A percentile compares a stretch with the other conserved stretches of the same genome.
Conservation (phyloP, 495 filamentous ascomycete genomes). For the Saxophila tyrrhenica region DNA sequence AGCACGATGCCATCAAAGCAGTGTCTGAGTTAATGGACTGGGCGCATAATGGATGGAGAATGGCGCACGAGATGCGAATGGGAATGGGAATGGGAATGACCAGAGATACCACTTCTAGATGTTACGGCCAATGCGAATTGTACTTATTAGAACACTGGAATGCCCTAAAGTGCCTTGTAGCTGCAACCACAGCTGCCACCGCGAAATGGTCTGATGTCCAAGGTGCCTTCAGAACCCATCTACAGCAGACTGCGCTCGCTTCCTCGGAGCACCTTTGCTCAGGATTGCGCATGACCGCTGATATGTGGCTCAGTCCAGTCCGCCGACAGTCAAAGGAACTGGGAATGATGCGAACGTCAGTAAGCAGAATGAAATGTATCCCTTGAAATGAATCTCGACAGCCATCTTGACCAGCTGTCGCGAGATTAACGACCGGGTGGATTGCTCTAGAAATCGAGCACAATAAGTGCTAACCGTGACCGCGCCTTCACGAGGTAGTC, state of each 20-base stretch:
- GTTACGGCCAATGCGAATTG: not conserved
- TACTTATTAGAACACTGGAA: no score
- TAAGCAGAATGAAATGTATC: constrained; percentile 18
- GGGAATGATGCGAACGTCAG: no score
- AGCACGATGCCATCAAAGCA: not conserved
- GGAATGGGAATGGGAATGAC: not conserved
- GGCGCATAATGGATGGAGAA: not conserved
- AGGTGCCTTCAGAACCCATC: no score
- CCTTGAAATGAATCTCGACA: constrained; percentile 39
- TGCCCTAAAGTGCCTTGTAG: no score
- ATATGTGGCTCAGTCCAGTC: no score
- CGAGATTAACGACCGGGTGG: constrained; percentile 37
- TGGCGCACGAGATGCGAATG: not conserved
- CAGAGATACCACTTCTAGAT: not conserved
- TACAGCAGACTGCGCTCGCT: no score
- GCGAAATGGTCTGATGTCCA: no score
- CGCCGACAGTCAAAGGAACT: no score
- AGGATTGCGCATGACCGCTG: no score
- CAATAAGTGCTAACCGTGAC: constrained; percentile 1
- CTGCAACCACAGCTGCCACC: no score
- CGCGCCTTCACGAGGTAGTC: constrained; percentile 9
- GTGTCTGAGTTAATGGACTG: not conserved
- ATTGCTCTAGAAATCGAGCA: constrained; percentile 24
- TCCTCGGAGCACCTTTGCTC: no score
- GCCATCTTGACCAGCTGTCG: constrained; percentile 25